Percentiles rank a stretch among this genome's conserved stretches.
Evolutionary conservation across 169 alveolate species (phyloP).

Genomic region (Amoebophrya sp.): DNA sequence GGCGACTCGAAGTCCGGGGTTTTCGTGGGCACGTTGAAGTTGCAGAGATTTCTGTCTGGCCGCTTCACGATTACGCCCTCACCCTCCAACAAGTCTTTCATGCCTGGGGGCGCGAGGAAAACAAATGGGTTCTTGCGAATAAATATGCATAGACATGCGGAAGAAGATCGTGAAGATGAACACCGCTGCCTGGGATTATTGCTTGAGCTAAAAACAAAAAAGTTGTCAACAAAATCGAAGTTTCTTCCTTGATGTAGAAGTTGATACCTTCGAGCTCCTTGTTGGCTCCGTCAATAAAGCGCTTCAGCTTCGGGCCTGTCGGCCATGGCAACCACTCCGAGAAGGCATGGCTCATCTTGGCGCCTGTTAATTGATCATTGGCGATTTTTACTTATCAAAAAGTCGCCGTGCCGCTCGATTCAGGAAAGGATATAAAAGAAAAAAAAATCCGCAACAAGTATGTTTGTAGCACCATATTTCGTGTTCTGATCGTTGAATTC

Average conservation of each 20-base stretch:
- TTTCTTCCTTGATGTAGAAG: no score
- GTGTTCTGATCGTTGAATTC: constrained; percentile 19
- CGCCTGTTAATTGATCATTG: no score
- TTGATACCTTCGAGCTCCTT: constrained; percentile 20
- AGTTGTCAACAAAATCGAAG: background rate
- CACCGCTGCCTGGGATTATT: no score
- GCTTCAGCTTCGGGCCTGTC: constrained; percentile 8
- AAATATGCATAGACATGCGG: no score
- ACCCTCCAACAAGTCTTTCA: background rate
- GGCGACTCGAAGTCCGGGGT: constrained; percentile 20
- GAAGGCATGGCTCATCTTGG: constrained; percentile 10
- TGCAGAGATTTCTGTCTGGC: background rate
- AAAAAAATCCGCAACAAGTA: no score
- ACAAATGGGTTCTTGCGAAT: no score
- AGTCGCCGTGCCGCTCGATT: no score
- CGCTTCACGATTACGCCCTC: constrained; percentile 17
- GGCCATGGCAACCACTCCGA: constrained; percentile 22
- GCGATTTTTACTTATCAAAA: no score
- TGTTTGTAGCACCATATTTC: constrained; percentile 14
- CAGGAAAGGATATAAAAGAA: no score
- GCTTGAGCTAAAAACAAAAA: background rate
- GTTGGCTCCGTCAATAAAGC: constrained; percentile 10
- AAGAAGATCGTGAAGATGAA: background rate
- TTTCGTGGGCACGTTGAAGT: constrained; percentile 9
- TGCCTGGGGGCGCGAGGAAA: no score